These are phyloP conservation scores for Niebla homalea DNA, from an alignment of 495 filamentous ascomycete genomes.

Conservation along the genomic window DNA sequence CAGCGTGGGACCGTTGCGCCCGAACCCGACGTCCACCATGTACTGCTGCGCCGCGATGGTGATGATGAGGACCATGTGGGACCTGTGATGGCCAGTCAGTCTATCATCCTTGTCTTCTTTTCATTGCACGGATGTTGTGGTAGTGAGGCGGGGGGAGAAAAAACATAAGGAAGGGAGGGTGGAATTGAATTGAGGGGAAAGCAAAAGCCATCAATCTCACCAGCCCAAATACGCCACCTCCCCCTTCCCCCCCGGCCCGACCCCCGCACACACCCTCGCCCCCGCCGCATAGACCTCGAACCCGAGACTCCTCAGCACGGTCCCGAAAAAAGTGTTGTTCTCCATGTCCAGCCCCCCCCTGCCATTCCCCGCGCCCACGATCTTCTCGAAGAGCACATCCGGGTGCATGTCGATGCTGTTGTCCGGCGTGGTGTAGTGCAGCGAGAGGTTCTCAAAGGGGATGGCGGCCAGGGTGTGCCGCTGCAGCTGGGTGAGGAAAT, in stretches of 20 bases:
- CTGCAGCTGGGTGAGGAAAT: conserved; percentile 12
- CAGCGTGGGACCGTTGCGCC: conserved; percentile 42
- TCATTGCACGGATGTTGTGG: neutral
- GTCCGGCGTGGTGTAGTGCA: conserved; percentile 41
- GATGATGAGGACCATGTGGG: conserved; percentile 60
- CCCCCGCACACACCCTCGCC: conserved; percentile 21
- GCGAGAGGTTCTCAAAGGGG: conserved; percentile 56
- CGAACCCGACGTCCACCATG: conserved; percentile 62
- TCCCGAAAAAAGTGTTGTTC: conserved; percentile 52
- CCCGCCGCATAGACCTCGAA: conserved; percentile 40
- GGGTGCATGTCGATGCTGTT: conserved; percentile 46
- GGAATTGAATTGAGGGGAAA: neutral
- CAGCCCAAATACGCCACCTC: conserved; percentile 28
- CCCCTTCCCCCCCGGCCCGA: conserved; percentile 17
- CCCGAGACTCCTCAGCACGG: conserved; percentile 48
- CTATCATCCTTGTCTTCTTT: neutral
- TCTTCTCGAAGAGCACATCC: conserved; percentile 47
- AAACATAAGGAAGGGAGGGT: neutral
- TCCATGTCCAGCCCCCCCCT: conserved; percentile 77
- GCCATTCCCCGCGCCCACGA: conserved; percentile 35
- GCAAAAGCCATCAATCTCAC: conserved; percentile 10
- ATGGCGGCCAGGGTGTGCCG: conserved; percentile 42
- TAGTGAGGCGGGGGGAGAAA: no score
- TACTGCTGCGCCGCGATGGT: conserved; percentile 37
- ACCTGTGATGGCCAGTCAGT: conserved; percentile 29